phyloP scores from a whole-genome alignment of 352 stramenopile genomes.

The Pythium pyrilobum region DNA sequence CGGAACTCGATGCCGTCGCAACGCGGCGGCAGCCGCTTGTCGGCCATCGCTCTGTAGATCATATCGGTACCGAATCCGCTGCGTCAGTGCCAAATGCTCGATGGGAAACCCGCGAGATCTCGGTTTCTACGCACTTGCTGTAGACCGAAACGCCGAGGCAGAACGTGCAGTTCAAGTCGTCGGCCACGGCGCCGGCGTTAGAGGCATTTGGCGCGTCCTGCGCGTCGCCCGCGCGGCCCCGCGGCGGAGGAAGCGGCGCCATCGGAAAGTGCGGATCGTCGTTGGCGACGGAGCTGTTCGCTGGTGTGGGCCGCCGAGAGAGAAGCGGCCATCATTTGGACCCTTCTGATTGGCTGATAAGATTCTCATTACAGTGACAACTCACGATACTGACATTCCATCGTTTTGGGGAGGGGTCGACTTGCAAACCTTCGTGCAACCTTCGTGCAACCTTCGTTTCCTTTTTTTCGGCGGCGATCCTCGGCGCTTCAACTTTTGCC shows the following conservation, averaged over 20 bases:
- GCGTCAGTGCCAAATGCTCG: background rate
- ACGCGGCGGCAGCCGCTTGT: slow-evolving; percentile 32
- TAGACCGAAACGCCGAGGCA: slow-evolving; percentile 65
- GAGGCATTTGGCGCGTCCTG: background rate
- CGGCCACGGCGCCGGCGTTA: background rate
- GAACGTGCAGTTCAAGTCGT: slow-evolving; percentile 31
- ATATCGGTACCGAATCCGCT: background rate
- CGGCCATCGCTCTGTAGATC: slow-evolving; percentile 46
- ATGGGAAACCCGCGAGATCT: background rate
- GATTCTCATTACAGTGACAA: too few relatives aligned
- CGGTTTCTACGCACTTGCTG: slow-evolving; percentile 42
- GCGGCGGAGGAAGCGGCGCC: slow-evolving; percentile 11
- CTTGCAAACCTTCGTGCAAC: too few relatives aligned
- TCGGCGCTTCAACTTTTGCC: background rate
- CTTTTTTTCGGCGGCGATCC: background rate
- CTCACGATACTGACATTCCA: too few relatives aligned
- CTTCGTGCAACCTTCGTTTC: slow-evolving; percentile 5
- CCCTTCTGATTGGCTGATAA: background rate
- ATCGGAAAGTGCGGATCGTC: too few relatives aligned
- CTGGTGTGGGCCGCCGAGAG: too few relatives aligned
- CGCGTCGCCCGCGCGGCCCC: background rate
- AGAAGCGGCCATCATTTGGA: too few relatives aligned
- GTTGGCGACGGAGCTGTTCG: background rate
- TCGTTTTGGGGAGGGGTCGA: too few relatives aligned
- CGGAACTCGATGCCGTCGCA: slow-evolving; percentile 54